These are phyloP conservation scores for Aciculosporium take DNA, from an alignment of 2,329 filamentous ascomycete species.

Conservation along the genomic window DNA sequence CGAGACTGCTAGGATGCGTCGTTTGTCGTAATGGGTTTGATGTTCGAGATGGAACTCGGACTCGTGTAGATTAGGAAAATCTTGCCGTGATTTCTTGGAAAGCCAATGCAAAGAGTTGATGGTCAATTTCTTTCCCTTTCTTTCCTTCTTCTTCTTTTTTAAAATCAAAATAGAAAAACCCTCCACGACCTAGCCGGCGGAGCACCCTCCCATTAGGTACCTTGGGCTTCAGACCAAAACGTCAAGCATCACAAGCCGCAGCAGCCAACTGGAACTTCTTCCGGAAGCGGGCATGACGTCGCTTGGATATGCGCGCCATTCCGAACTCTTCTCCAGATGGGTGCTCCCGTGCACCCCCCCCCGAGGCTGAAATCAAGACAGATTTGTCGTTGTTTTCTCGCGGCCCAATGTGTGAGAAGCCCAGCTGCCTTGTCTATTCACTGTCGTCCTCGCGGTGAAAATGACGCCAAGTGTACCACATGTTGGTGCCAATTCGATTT, in stretches of 20 bases:
- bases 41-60: too few species aligned
- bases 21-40: too few species aligned
- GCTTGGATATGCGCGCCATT: conserved; percentile 1
- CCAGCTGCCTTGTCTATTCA: neutral
- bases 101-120: too few species aligned
- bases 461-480: neutral
- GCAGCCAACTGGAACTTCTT: conserved; percentile 30
- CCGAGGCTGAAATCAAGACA: neutral
- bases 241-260: neutral
- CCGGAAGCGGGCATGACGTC: conserved; percentile 20
- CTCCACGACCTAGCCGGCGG: too few species aligned
- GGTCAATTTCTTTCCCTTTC: too few species aligned
- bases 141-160: too few species aligned
- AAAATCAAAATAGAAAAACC: too few species aligned
- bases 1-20: too few species aligned
- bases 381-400: conserved; percentile 9
- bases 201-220: too few species aligned
- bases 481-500: neutral
- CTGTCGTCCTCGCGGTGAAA: neutral
- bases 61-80: too few species aligned
- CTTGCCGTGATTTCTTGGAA: too few species aligned
- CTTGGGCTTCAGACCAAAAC: too few species aligned
- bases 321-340: neutral
- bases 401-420: conserved; percentile 17
- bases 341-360: conserved; percentile 12